These are phyloP conservation scores for Cicer cuneatum DNA, from an alignment of 306 rosid genomes.

Conservation along the genomic window DNA sequence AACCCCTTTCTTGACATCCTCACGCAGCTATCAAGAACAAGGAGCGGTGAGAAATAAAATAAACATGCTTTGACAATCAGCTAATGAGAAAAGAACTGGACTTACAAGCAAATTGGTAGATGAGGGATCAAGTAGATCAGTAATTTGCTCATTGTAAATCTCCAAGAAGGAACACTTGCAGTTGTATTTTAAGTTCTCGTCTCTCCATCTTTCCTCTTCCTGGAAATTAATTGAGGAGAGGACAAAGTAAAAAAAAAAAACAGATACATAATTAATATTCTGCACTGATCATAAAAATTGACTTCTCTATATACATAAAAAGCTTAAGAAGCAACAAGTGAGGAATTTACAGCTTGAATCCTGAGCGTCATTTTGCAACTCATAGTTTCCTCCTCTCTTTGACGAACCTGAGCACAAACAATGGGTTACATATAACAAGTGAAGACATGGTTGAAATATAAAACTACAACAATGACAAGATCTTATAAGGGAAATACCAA, in stretches of 20 bases:
- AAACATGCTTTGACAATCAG: slow-evolving; percentile 19
- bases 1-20: slow-evolving; percentile 91
- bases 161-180: slow-evolving; percentile 99
- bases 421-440: too few species aligned
- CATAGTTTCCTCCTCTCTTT: too few species aligned
- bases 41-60: slow-evolving; percentile 24
- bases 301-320: slow-evolving; percentile 14
- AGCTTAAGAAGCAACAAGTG: slow-evolving; percentile 30
- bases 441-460: too few species aligned
- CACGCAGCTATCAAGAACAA: slow-evolving; percentile 70
- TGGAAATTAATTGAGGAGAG: slow-evolving; percentile 42
- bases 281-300: neutral
- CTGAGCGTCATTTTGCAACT: too few species aligned
- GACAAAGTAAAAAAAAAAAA: slow-evolving; percentile 37
- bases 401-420: too few species aligned
- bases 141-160: slow-evolving; percentile 92
- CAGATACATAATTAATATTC: slow-evolving; percentile 30
- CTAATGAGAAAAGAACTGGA: slow-evolving; percentile 38
- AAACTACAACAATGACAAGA: too few species aligned
- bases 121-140: slow-evolving; percentile 93
- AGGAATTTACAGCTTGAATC: slow-evolving; percentile 85
- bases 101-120: slow-evolving; percentile 91
- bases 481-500: too few species aligned
- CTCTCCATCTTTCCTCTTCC: slow-evolving; percentile 97
- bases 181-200: slow-evolving; percentile 82